A percentile compares a stretch with the other conserved stretches of the same genome.
Conservation (phyloP, 2,329 filamentous ascomycete genomes). For the Boeremia exigua region DNA sequence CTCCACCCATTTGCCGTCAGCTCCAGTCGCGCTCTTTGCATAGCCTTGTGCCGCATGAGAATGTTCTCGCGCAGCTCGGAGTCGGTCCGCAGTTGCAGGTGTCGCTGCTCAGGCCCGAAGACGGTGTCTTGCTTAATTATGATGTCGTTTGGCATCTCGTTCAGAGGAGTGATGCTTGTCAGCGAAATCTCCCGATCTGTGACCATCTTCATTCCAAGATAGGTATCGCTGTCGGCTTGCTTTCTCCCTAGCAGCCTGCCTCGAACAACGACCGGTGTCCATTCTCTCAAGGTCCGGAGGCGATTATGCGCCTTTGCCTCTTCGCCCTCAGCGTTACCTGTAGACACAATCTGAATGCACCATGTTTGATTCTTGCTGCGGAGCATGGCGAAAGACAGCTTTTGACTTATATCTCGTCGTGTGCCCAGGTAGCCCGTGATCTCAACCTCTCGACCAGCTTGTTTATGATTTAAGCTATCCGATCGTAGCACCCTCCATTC, state of each 20-base stretch:
- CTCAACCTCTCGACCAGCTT: slow-evolving; percentile 16
- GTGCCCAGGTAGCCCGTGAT: slow-evolving; percentile 71
- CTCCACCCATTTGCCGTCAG: slow-evolving; percentile 65
- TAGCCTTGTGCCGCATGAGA: slow-evolving; percentile 69
- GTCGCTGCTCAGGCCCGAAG: slow-evolving; percentile 76
- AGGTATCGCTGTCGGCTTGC: slow-evolving; percentile 41
- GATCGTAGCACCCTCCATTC: slow-evolving; percentile 29
- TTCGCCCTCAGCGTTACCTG: slow-evolving; percentile 42
- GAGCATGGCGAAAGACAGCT: slow-evolving; percentile 72
- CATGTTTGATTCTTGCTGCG: slow-evolving; percentile 52
- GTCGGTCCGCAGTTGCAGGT: slow-evolving; percentile 85
- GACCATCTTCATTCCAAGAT: slow-evolving; percentile 42
- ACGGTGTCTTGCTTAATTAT: slow-evolving; percentile 76
- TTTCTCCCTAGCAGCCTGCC: slow-evolving; percentile 57
- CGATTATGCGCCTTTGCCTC: slow-evolving; percentile 38
- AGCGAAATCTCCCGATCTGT: slow-evolving; percentile 65
- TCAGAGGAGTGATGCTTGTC: slow-evolving; percentile 69
- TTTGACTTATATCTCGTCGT: slow-evolving; percentile 70
- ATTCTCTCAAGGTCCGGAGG: slow-evolving; percentile 54
- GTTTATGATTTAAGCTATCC: slow-evolving; percentile 6
- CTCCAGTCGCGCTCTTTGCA: slow-evolving; percentile 59
- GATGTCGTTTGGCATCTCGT: slow-evolving; percentile 75
- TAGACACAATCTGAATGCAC: slow-evolving; percentile 59
- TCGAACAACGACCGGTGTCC: slow-evolving; percentile 62
- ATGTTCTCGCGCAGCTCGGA: slow-evolving; percentile 70